Conservation (phyloP, 257 asterid species). For the Solanum ossicruentum region DNA sequence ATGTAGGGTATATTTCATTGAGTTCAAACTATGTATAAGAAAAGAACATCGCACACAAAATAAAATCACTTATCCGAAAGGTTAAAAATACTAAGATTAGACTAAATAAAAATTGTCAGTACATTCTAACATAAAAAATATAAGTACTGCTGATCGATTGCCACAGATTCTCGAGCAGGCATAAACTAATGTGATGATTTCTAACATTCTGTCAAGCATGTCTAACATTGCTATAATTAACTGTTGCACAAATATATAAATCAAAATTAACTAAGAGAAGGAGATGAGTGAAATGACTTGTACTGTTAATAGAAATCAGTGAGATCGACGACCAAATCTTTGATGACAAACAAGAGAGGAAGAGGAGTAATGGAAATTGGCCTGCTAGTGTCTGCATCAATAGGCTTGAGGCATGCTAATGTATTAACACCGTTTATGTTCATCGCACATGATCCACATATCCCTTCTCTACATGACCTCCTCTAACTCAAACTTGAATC, state of each 20-base stretch:
- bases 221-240: not conserved
- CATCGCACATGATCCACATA: slow-evolving; percentile 78
- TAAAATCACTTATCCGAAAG: not conserved
- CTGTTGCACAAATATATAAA: not conserved
- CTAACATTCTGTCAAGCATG: not conserved
- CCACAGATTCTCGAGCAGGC: not conserved
- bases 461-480: slow-evolving; percentile 73
- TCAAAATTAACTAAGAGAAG: not conserved
- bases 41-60: not conserved
- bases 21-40: too few species aligned
- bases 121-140: too few species aligned
- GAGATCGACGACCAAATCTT: slow-evolving; percentile 67
- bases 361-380: slow-evolving; percentile 52
- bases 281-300: slow-evolving; percentile 25
- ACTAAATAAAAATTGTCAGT: too few species aligned
- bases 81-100: not conserved
- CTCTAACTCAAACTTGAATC: slow-evolving; percentile 55
- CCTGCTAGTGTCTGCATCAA: slow-evolving; percentile 23
- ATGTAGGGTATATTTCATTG: too few species aligned
- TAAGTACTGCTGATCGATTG: too few species aligned
- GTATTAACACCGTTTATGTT: slow-evolving; percentile 70
- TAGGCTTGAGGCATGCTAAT: slow-evolving; percentile 67
- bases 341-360: slow-evolving; percentile 73
- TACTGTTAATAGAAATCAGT: slow-evolving; percentile 70
- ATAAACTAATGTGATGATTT: not conserved